Conservation (phyloP, 306 rosid genomes). For the Inga laurina region DNA sequence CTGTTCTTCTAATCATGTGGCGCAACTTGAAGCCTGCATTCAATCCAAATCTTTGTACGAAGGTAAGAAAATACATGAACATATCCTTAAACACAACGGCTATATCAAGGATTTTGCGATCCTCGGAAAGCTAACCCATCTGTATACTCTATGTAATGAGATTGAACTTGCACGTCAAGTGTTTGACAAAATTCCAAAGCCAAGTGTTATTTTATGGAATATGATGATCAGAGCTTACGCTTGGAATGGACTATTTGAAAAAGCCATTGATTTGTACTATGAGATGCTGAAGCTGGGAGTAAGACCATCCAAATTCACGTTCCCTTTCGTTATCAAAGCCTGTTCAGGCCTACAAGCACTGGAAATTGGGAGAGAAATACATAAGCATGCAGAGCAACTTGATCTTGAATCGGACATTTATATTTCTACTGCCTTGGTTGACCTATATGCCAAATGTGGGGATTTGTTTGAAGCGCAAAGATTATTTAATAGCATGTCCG, state of each 20-base stretch:
- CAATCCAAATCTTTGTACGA: conserved; percentile 27
- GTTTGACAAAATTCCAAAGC: conserved; percentile 51
- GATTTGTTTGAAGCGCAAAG: conserved; percentile 37
- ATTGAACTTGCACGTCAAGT: conserved; percentile 39
- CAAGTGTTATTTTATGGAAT: conserved; percentile 44
- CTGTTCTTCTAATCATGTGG: not conserved
- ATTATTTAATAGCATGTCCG: conserved; percentile 35
- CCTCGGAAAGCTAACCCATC: conserved; percentile 38
- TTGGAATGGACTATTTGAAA: conserved; percentile 45
- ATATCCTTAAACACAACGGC: conserved; percentile 12
- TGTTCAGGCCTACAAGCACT: conserved; percentile 43
- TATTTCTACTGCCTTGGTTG: conserved; percentile 49
- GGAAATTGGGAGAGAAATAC: conserved; percentile 44
- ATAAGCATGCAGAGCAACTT: conserved; percentile 33
- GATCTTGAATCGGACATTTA: conserved; percentile 44
- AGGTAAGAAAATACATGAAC: conserved; percentile 22
- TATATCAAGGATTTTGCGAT: not conserved
- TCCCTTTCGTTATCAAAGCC: conserved; percentile 54
- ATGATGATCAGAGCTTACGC: conserved; percentile 53
- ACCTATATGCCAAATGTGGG: conserved; percentile 54
- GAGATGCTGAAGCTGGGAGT: conserved; percentile 36
- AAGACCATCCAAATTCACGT: conserved; percentile 49
- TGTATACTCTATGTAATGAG: conserved; percentile 35
- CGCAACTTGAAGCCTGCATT: conserved; percentile 29
- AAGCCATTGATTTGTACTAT: conserved; percentile 40